Base-by-base conservation (phyloP, 805 yeast species). In the Nakazawaea wyomingensis region DNA sequence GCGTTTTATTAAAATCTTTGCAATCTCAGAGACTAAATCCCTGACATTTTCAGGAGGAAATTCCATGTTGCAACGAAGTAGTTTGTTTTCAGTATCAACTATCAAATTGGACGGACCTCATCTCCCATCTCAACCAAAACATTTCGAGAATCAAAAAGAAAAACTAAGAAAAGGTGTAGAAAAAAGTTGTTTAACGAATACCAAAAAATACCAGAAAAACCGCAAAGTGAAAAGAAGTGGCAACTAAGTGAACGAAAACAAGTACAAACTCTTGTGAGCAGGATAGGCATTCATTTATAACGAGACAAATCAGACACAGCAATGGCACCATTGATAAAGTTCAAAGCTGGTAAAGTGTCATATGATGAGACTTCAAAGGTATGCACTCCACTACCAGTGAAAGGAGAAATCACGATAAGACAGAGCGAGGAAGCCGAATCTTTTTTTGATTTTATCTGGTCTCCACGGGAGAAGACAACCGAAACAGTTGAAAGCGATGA, bases 301-400 rank as follows among this genome's bases (percentile, higher is more conserved):
- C 10, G 27, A 24, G 10, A 24, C 10, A 7, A 8, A 24, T 24
- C 7, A 8, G 7, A 24, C 27, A 24, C 7, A 14, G 17, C 14
- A 28, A 41, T 35, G 45, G 21, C 40, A 11, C 10, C 51, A 16
- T 60, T 64, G 10, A 44, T 63, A 14, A 76, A 65, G 50, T 85
- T 86, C 67, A 81, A 83, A 60, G 96, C 96, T 21, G 96, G 96
- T 17, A 74, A 72, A 56, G 93, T 85, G 7, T 70, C 70, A 13
- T 82, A 74, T 57, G 76, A 84, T 54, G 82, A 74, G 45, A 76
- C 72, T 24, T 68, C 83, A 2, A 74, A 79, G 38, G 60, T 68
- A 27, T 86, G 87, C 44, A 77, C 81, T 4, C 91, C 96, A n/a
- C 66, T 71, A 46, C 78, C 82, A 3, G 72, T 75, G 47, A 85